Evolutionary conservation across 2,329 filamentous ascomycete genomes (phyloP).

Genomic region (Septoria petroselini): DNA sequence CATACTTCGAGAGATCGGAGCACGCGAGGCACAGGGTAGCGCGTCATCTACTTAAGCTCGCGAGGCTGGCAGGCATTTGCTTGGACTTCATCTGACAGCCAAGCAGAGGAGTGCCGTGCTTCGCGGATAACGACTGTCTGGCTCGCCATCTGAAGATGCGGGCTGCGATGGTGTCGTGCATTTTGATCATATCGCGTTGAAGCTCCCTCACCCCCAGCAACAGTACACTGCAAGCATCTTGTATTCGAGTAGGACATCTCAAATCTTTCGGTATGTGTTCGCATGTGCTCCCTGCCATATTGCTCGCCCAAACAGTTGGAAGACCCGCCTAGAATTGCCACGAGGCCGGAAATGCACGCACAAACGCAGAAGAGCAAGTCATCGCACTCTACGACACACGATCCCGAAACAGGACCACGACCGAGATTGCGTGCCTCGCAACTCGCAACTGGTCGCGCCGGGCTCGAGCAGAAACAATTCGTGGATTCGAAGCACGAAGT

Average conservation of each 20-base stretch:
- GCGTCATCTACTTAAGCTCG: background rate
- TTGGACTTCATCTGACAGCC: background rate
- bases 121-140: too few species aligned
- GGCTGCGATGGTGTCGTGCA: too few species aligned
- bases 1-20: background rate
- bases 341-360: background rate
- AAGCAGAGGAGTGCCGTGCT: background rate
- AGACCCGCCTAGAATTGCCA: background rate
- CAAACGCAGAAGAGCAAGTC: background rate
- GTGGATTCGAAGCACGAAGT: slow-evolving; percentile 3
- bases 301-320: background rate
- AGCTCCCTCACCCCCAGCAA: too few species aligned
- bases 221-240: too few species aligned
- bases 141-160: background rate
- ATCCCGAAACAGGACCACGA: background rate
- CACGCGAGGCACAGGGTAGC: background rate
- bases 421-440: background rate
- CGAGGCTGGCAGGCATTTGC: background rate
- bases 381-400: background rate
- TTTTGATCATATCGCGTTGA: too few species aligned
- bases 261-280: too few species aligned
- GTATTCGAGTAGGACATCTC: too few species aligned
- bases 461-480: background rate
- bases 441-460: background rate
- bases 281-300: background rate